Base-by-base conservation (phyloP, 495 filamentous ascomycete species). In the Cercophora newfieldiana region DNA sequence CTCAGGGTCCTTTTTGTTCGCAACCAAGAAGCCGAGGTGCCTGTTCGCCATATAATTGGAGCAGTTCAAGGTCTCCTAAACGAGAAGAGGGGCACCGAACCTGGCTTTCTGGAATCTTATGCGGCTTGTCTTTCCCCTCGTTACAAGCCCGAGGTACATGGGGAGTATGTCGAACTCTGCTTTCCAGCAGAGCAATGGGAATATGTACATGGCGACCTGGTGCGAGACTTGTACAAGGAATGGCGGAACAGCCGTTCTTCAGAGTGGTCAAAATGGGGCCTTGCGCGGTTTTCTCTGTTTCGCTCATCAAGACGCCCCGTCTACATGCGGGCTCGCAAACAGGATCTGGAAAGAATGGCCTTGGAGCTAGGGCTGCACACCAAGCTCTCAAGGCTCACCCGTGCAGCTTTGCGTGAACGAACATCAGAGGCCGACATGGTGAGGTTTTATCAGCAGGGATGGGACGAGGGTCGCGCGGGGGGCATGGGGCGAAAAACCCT, bases 31-130 rank as follows among this genome's bases (percentile, higher is more conserved):
- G 26, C 21, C 22, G 24, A 1, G 22, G 53, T 56, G 26, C 26
- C n/a, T n/a, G n/a, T n/a, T n/a, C n/a, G n/a, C n/a, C n/a, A n/a
- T n/a, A n/a, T n/a, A n/a, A n/a, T 56, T 6, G 7, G 19, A n/a
- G 54, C 26, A 57, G 28, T 57, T 28, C 54, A 57, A n/a, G 54
- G 54, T 18, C 54, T 57, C 22, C 14, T 57, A 5, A 57, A 57
- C 26, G 54, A 57, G 29, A 8, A n/a, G 25, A 57, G 14, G 54
- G 25, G 25, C 25, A 12, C 25, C 22, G 18, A 7, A 1, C 54
- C 54, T 19, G 54, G 54, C 4, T 57, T 57, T 26, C 54, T 57
- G 3, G 54, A 57, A 7, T 57, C 54, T 1, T 57, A 57, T 25
- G 54, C 16, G 26, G 25, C 54, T 2, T 57, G n/a, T 29, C 0